Percentiles rank a stretch among this genome's conserved stretches.
These are phyloP conservation scores for Crucibulum laeve DNA, from an alignment of 768 basidiomycete genomes.

Conservation along the genomic window DNA sequence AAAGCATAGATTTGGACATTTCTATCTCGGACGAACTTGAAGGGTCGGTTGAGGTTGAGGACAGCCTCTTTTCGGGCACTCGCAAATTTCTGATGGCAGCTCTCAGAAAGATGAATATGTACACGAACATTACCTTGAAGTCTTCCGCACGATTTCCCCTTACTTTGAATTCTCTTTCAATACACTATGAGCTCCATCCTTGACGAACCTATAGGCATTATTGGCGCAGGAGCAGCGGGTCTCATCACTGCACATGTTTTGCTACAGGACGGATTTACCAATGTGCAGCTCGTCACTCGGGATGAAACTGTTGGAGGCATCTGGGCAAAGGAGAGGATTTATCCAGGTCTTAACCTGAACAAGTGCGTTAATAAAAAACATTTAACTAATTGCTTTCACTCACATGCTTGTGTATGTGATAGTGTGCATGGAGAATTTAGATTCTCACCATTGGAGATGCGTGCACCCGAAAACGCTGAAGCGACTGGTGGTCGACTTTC, in stretches of 20 bases:
- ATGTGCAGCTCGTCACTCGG: conserved; percentile 49
- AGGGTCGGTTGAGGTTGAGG: too few species aligned
- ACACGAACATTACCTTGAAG: too few species aligned
- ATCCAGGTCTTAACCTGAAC: conserved; percentile 54
- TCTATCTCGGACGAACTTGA: too few species aligned
- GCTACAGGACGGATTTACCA: conserved; percentile 49
- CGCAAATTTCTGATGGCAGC: too few species aligned
- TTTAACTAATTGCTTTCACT: background rate
- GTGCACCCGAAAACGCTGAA: conserved; percentile 25
- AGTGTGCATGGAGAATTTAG: conserved; percentile 63
- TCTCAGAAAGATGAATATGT: too few species aligned
- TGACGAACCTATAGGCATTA: conserved; percentile 32
- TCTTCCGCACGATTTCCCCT: too few species aligned
- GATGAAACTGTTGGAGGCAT: conserved; percentile 56
- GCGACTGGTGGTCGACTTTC: conserved; percentile 40
- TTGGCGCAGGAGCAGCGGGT: conserved; percentile 56
- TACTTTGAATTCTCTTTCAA: too few species aligned
- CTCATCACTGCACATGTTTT: conserved; percentile 55
- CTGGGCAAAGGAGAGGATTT: conserved; percentile 50
- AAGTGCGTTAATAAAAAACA: conserved; percentile 36
- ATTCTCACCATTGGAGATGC: conserved; percentile 56
- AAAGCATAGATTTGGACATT: too few species aligned
- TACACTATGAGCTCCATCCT: too few species aligned
- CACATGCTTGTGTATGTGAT: background rate
- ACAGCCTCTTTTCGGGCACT: too few species aligned